phyloP scores from a whole-genome alignment of 768 basidiomycete species.

The Pulveroboletus sp. region DNA sequence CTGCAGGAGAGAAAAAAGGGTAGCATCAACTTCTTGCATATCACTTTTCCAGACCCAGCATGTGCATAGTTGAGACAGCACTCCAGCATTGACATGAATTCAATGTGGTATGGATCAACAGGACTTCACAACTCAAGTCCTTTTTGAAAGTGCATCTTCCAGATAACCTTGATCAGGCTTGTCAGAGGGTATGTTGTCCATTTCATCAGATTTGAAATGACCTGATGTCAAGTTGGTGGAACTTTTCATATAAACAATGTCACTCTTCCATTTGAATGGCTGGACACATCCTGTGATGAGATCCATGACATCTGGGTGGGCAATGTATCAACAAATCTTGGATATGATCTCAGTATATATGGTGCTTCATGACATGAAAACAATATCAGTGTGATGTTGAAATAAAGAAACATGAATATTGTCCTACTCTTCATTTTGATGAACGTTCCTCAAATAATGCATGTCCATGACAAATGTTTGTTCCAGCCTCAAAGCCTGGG shows the following conservation, averaged over 20 bases:
- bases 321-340: background rate
- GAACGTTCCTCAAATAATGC: too few species aligned
- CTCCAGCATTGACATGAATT: constrained; percentile 11
- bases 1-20: background rate
- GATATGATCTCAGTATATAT: background rate
- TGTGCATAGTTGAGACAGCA: constrained; percentile 4
- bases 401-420: too few species aligned
- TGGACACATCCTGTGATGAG: background rate
- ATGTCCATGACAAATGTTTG: background rate
- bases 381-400: too few species aligned
- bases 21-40: background rate
- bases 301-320: background rate
- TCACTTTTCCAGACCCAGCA: background rate
- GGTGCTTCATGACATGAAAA: too few species aligned
- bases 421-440: too few species aligned
- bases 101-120: background rate
- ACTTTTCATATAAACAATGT: too few species aligned
- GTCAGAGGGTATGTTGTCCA: constrained; percentile 4
- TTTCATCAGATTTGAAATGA: constrained; percentile 4
- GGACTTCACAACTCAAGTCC: background rate
- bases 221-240: too few species aligned
- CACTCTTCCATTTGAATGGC: background rate
- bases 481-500: constrained; percentile 1
- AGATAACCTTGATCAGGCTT: background rate
- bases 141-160: background rate